Evolutionary conservation across 169 alveolate species (phyloP), one percentile per base, ranked within the genome.

Genomic region (Eimeria acervulina): DNA sequence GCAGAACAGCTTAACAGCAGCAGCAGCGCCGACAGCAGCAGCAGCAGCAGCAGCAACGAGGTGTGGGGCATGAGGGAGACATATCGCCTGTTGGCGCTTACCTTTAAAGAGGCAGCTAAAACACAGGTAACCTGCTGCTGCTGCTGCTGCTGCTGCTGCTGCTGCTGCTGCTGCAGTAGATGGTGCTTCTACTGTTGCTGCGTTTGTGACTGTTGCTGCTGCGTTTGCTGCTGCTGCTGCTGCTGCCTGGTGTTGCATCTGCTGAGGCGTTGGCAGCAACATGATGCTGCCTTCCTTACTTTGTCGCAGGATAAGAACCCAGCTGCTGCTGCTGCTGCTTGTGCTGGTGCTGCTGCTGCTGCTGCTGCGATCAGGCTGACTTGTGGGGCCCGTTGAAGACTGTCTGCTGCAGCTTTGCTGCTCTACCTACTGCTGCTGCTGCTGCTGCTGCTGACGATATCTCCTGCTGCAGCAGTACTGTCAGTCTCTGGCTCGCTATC

Each of bases 101-200:
- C 74, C 33, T 63, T 10, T 63, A 63, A n/a, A 17, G 74, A 63
- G 33, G 74, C 74, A 63, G 33, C 74, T 15, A 21, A 13, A 63
- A 21, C 74, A 63, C 8, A 10, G 15, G n/a, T 63, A 63, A 5
- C 36, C 83, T 72, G 83, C 44, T 72, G 83, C 21, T 72, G 83
- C 83, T 72, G 42, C 42, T 72, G 83, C 47, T 72, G 83, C 44
- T 72, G 83, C 83, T 72, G 83, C 47, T 72, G 83, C 17, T 72
- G 83, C 83, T 72, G 83, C 21, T 72, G 83, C 83, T 72, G 83
- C 83, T 72, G 83, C 47, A 4, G 47, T 17, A 7, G 78, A 6
- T 72, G 83, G 13, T 31, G 83, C 44, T 72, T 7, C 83, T 72
- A 42, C 44, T 72, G 83, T 17, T 31, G 83, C 44, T 72, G 83